Percentiles rank a stretch among this genome's conserved stretches.
Conservation (phyloP, 805 yeast species). For the Candida jianshihensis region DNA sequence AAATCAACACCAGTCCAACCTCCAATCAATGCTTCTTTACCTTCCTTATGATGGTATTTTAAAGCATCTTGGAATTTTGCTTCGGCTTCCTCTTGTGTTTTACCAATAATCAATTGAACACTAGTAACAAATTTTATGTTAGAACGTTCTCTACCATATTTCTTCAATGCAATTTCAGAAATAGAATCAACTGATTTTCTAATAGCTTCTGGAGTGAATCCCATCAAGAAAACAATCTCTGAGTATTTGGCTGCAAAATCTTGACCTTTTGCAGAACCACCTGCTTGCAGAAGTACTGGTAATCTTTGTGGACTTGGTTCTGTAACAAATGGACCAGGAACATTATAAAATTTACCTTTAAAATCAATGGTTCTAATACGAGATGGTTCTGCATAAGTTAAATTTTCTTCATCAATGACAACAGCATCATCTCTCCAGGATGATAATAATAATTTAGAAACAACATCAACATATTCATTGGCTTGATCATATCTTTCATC, state of each 20-base stretch:
- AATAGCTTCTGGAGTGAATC: neutral
- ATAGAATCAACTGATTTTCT: neutral
- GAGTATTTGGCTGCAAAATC: constrained; percentile 14
- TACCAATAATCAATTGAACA: constrained; percentile 28
- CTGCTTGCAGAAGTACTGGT: constrained; percentile 26
- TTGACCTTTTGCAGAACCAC: neutral
- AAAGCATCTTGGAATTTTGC: constrained; percentile 24
- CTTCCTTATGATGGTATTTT: constrained; percentile 19
- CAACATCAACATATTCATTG: neutral
- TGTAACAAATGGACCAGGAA: constrained; percentile 17
- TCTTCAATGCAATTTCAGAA: neutral
- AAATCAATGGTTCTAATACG: neutral
- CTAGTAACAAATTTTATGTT: constrained; percentile 30
- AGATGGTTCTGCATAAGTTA: neutral
- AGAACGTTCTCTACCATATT: constrained; percentile 22
- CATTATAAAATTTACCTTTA: neutral
- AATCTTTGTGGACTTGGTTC: constrained; percentile 24
- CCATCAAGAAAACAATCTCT: constrained; percentile 3
- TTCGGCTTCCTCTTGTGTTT: constrained; percentile 33
- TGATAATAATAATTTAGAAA: neutral
- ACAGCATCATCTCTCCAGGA: constrained; percentile 1
- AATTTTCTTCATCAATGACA: neutral
- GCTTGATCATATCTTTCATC: neutral
- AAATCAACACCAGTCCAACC: constrained; percentile 37
- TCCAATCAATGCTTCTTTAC: constrained; percentile 32